Conservation (phyloP, 345 rosid genomes). For the Tarenaya hassleriana region DNA sequence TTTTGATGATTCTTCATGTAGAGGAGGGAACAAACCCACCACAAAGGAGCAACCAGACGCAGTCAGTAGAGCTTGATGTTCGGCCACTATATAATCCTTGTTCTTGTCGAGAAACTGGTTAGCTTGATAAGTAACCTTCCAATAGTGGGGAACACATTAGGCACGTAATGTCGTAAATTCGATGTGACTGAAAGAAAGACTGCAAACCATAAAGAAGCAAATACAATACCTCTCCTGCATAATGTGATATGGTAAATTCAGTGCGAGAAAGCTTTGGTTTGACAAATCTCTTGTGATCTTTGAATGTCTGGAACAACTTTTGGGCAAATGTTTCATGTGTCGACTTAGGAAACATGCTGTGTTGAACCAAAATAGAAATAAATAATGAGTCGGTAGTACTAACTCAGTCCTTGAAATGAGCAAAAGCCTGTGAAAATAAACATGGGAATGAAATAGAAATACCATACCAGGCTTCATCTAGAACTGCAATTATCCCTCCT, state of each 20-base stretch:
- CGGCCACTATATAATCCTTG: slow-evolving; percentile 92
- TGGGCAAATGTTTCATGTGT: slow-evolving; percentile 89
- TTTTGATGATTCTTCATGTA: slow-evolving; percentile 78
- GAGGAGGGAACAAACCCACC: slow-evolving; percentile 70
- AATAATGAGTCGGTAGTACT: slow-evolving; percentile 7
- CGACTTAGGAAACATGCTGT: slow-evolving; percentile 93
- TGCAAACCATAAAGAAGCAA: slow-evolving; percentile 5
- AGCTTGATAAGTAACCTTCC: slow-evolving; percentile 73
- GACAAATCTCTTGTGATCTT: slow-evolving; percentile 61
- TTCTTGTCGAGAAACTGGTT: slow-evolving; percentile 83
- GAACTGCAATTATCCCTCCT: slow-evolving; percentile 85
- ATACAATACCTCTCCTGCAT: slow-evolving; percentile 80
- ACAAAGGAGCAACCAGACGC: slow-evolving; percentile 76
- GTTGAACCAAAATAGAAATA: slow-evolving; percentile 24
- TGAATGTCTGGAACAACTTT: slow-evolving; percentile 85
- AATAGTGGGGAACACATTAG: slow-evolving; percentile 16
- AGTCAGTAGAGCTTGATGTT: slow-evolving; percentile 79
- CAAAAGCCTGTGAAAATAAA: slow-evolving; percentile 25
- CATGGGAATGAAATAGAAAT: slow-evolving; percentile 16
- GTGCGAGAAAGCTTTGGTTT: slow-evolving; percentile 95
- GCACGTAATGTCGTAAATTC: slow-evolving; percentile 10
- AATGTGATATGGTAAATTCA: slow-evolving; percentile 78
- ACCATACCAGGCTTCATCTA: slow-evolving; percentile 92
- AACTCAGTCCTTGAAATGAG: slow-evolving; percentile 26
- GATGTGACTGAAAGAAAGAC: slow-evolving; percentile 1